Evolutionary conservation across 371 early-diverging fungal genomes (phyloP), one percentile per base, ranked within the genome.

Genomic region (Batkoa obscura): DNA sequence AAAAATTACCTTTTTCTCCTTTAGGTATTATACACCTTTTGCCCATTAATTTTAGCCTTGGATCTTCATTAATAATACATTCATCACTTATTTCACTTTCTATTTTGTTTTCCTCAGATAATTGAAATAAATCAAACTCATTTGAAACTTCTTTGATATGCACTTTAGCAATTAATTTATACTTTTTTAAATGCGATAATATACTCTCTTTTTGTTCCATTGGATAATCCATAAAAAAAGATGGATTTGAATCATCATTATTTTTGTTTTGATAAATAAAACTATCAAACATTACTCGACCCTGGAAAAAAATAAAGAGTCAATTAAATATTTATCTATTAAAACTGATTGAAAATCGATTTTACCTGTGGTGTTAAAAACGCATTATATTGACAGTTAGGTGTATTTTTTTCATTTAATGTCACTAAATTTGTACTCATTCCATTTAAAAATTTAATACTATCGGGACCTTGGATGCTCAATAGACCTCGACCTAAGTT

Each of bases 201-300:
- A 94, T 64, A 2, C 61, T 61, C 0, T 58, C 62, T 10, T 71
- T 67, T 2, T 66, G 69, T 0, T 68, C 58, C 17, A 72, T 67
- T 53, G 86, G 81, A 48, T 74, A 75, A 45, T 96, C n/a, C n/a
- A n/a, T n/a, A n/a, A n/a, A n/a, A n/a, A n/a, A n/a, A n/a, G n/a
- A n/a, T n/a, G n/a, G n/a, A 37, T 79, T 81, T 38, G 79, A 80
- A 51, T 73, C 72, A 43, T 62, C 60, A 36, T 78, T 79, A 4
- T 61, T 33, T 66, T 83, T 83, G 38, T 69, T 58, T 1, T 86
- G 87, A 62, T 94, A 87, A 35, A 95, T 77, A 60, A 96, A 90
- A 3, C 83, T 83, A 63, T 96, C 97, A 57, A 73, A 84, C 10
- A 95, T 66, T 57, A 94, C 75, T 42, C 97, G 77, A 1, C 97